Evolutionary conservation across 305 asterid species (phyloP).

Genomic region (Solanum aculeatissimum): DNA sequence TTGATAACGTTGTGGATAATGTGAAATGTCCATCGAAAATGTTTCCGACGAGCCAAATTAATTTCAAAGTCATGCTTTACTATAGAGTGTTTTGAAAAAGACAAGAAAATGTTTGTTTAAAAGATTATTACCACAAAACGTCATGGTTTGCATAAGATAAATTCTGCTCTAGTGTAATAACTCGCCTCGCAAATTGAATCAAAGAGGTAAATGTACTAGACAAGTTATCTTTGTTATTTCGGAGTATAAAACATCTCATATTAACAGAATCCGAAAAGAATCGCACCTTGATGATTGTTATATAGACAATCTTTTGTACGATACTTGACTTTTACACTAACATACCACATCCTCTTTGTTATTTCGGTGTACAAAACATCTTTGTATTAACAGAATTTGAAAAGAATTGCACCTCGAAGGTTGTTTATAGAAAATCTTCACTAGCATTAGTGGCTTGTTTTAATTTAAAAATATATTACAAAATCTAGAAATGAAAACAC

Average conservation of each 20-base stretch:
- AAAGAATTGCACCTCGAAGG: too few relatives aligned
- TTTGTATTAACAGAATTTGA: too few relatives aligned
- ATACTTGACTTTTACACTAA: too few relatives aligned
- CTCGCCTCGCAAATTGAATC: neutral
- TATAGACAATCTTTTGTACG: neutral
- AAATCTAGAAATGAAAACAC: accelerated
- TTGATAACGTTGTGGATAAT: neutral
- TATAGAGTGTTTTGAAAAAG: neutral
- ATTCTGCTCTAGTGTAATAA: neutral
- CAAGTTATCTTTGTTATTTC: too few relatives aligned
- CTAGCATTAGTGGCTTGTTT: neutral
- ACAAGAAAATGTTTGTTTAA: neutral
- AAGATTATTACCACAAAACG: neutral
- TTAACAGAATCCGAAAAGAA: neutral
- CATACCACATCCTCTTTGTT: too few relatives aligned
- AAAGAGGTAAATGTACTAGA: neutral
- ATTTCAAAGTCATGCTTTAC: neutral
- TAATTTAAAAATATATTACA: too few relatives aligned
- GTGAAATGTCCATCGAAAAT: neutral
- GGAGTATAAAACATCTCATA: neutral
- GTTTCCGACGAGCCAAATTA: neutral
- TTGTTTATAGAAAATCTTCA: too few relatives aligned
- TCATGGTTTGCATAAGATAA: neutral
- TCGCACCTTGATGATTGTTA: neutral
- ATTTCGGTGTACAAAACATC: too few relatives aligned